Evolutionary conservation across 768 basidiomycete species (phyloP).

Genomic region (Hysterangium stoloniferum): DNA sequence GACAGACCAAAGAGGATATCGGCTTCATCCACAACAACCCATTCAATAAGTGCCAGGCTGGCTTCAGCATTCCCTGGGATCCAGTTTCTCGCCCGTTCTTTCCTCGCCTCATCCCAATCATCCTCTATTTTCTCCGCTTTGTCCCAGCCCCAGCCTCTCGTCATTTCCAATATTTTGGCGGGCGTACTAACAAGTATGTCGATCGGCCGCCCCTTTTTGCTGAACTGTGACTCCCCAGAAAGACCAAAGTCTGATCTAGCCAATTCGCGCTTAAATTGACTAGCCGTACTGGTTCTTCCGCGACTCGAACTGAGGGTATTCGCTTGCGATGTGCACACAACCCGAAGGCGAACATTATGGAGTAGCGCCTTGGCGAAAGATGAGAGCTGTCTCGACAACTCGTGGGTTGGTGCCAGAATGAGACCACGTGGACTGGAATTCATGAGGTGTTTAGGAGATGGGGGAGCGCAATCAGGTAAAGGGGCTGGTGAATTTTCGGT

Average conservation of each 20-base stretch:
- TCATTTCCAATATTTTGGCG: conserved; percentile 54
- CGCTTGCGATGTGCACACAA: conserved; percentile 58
- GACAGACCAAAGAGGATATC: conserved; percentile 78
- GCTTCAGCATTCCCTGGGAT: conserved; percentile 39
- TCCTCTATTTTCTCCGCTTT: conserved; percentile 16
- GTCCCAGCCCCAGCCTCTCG: conserved; percentile 48
- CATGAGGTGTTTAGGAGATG: conserved; percentile 14
- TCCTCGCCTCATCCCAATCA: conserved; percentile 21
- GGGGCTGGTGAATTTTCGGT: conserved; percentile 34
- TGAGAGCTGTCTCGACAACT: conserved; percentile 76
- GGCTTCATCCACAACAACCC: conserved; percentile 88
- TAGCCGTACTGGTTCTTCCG: conserved; percentile 32
- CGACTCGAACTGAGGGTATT: conserved; percentile 31
- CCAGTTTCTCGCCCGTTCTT: conserved; percentile 17
- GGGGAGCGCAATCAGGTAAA: conserved; percentile 2
- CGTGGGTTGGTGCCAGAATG: conserved; percentile 83
- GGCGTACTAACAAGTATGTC: conserved; percentile 63
- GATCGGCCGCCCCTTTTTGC: conserved; percentile 22
- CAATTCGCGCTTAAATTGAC: conserved; percentile 39
- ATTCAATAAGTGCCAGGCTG: conserved; percentile 65
- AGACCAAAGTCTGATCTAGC: conserved; percentile 17
- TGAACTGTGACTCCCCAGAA: conserved; percentile 16
- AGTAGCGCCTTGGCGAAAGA: conserved; percentile 65
- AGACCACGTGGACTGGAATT: conserved; percentile 64
- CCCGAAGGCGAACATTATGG: conserved; percentile 71